phyloP scores from a whole-genome alignment of 1,284 basidiomycete genomes.

The Xerocomus nothofagi region DNA sequence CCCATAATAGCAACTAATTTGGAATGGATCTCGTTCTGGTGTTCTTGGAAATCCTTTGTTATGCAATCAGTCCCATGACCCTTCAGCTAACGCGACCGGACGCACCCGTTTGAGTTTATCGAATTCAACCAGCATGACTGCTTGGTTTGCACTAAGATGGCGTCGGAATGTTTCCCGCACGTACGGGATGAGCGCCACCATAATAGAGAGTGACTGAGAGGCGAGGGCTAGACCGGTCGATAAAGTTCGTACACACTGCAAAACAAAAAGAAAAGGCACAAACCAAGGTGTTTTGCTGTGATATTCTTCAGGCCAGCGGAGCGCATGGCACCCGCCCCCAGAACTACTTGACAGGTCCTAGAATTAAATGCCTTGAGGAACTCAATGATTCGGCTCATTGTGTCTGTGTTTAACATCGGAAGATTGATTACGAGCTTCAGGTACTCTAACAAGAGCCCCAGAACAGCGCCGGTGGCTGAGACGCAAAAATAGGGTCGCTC shows the following conservation, averaged over 20 bases:
- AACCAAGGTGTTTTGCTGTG: conserved; percentile 95
- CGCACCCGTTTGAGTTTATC: conserved; percentile 94
- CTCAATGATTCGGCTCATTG: conserved; percentile 92
- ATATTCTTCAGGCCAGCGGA: conserved; percentile 98
- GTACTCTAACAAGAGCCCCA: conserved; percentile 84
- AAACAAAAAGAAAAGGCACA: conserved; percentile 15
- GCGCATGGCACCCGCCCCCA: conserved; percentile 97
- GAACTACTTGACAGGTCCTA: conserved; percentile 94
- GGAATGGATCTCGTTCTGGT: conserved; percentile 98
- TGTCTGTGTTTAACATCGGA: conserved; percentile 87
- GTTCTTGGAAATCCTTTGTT: conserved; percentile 93
- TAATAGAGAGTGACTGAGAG: conserved; percentile 91
- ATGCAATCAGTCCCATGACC: conserved; percentile 16
- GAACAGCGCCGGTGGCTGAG: conserved; percentile 77
- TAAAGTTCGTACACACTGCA: conserved; percentile 9
- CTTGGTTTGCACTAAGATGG: conserved; percentile 90
- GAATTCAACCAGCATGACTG: conserved; percentile 96
- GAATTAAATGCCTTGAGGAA: conserved; percentile 99
- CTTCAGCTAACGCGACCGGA: conserved; percentile 15
- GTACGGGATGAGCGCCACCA: conserved; percentile 95
- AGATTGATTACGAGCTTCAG: conserved; percentile 87
- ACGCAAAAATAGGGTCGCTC: conserved; percentile 85
- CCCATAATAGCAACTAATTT: conserved; percentile 99
- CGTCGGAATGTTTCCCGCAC: conserved; percentile 92
- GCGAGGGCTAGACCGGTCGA: conserved; percentile 69